Conservation (phyloP, 2,329 filamentous ascomycete genomes). For the Penicillium frequentans region DNA sequence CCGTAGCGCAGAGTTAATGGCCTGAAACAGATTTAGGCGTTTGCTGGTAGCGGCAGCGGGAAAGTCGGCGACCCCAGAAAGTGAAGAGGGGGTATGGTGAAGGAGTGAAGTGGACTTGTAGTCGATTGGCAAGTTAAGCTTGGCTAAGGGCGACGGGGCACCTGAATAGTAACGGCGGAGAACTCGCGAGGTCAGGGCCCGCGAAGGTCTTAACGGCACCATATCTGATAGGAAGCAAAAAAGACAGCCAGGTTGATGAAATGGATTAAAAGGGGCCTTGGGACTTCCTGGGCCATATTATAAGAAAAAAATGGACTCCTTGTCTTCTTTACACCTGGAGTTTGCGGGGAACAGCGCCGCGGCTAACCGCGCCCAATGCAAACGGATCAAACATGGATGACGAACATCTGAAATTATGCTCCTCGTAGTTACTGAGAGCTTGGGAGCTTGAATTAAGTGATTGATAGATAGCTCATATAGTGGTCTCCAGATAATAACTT, state of each 20-base stretch:
- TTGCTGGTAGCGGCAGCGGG: constrained; percentile 71
- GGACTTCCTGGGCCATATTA: not conserved
- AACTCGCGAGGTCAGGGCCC: constrained; percentile 16
- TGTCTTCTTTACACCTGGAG: not conserved
- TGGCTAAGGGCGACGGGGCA: constrained; percentile 49
- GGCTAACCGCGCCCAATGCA: constrained; percentile 1
- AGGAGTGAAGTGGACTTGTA: constrained; percentile 80
- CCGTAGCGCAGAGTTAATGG: constrained; percentile 85
- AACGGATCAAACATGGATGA: not conserved
- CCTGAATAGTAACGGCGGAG: constrained; percentile 46
- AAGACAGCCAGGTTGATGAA: no score
- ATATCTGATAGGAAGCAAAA: constrained; percentile 1
- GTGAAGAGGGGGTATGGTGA: constrained; percentile 72
- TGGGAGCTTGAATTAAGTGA: no score
- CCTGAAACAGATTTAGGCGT: constrained; percentile 90
- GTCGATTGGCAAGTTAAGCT: constrained; percentile 83
- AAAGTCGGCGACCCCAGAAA: constrained; percentile 72
- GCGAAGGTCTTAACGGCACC: constrained; percentile 14
- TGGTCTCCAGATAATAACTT: no score
- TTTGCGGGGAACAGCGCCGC: constrained; percentile 4
- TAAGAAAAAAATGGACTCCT: not conserved
- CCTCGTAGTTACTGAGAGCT: no score
- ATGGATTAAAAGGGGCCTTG: not conserved
- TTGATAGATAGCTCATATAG: no score
- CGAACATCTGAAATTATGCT: no score